Percentiles rank a stretch among this genome's conserved stretches.
phyloP scores from a whole-genome alignment of 257 asterid species.

The Solanum lycopersicoides region DNA sequence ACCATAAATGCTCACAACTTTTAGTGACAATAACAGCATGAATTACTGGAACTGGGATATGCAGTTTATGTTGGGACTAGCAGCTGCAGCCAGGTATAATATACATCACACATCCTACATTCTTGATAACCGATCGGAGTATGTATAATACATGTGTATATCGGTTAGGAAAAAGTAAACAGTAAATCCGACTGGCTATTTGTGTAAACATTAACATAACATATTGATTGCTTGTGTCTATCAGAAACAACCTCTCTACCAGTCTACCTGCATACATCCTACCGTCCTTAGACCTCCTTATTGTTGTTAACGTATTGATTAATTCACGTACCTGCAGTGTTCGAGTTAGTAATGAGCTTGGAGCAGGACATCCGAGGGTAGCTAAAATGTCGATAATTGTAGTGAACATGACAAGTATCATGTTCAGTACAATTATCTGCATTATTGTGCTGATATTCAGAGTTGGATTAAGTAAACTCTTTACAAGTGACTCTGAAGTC shows the following conservation, averaged over 20 bases:
- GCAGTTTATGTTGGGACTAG: conserved; percentile 15
- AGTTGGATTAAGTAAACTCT: conserved; percentile 13
- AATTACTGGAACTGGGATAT: conserved; percentile 28
- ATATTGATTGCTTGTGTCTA: not conserved
- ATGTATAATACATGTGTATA: not conserved
- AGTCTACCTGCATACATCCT: not conserved
- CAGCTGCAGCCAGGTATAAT: conserved; percentile 15
- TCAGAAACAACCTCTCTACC: not conserved
- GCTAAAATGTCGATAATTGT: conserved; percentile 17
- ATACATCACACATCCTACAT: not conserved
- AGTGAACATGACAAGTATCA: conserved; percentile 10
- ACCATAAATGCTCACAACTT: not conserved
- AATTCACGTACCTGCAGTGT: conserved; percentile 2
- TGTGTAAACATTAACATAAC: not conserved
- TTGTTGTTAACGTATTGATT: not conserved
- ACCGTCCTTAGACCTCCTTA: not conserved
- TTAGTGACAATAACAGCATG: conserved; percentile 9
- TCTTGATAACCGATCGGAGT: not conserved
- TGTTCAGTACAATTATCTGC: conserved; percentile 7
- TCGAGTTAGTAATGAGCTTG: conserved; percentile 22
- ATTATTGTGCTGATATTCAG: conserved; percentile 12
- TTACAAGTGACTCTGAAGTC: conserved; percentile 17
- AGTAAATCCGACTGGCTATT: not conserved
- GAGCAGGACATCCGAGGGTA: conserved; percentile 24
- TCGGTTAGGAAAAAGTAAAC: not conserved